Base-by-base conservation (phyloP, 129 eudicot species). In the Escallonia herrerae region DNA sequence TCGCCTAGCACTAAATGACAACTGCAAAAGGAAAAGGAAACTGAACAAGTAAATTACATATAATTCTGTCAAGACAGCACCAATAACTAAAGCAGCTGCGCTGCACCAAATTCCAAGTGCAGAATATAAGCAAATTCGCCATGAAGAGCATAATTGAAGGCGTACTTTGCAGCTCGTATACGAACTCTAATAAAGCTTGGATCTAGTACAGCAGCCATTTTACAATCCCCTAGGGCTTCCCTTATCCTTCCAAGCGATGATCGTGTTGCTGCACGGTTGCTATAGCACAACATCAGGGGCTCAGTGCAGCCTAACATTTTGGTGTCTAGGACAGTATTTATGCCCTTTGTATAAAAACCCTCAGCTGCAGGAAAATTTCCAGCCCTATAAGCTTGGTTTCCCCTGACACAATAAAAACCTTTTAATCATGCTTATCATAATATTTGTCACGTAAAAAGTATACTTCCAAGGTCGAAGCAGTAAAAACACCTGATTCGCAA, bases 221-320 rank as follows among this genome's bases (percentile, higher is more conserved):
- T 81, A 77, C 99, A 94, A 68, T 94, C 97, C 56, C 45, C 67
- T 69, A 94, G 69, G 70, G 95, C 97, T 82, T 89, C 99, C 74
- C 99, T 80, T 72, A 94, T 65, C 81, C 95, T 86, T 57, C 97
- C 93, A 78, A 86, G 90, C 56, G 90, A 74, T 95, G 86, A 82
- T 48, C 85, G 87, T 46, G 94, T 76, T 49, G 99, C 97, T 72
- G 99, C 97, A 79, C 99, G 99, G 66, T 94, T 94, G 72, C 95
- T 89, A 74, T 89, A 94, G 80, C 99, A 94, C 65, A 90, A 78
- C 43, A 94, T 81, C 74, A 89, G 83, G 76, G 97, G 86, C 59
- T 78, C 78, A 53, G 73, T 38, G 56, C 48, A 62, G 58, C 68
- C 91, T 54, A 75, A 66, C 63, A 71, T 64, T 55, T 63, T 66